A percentile compares a stretch with the other conserved stretches of the same genome.
Conservation (phyloP, 768 basidiomycete species). For the Leucogyrophana mollusca region DNA sequence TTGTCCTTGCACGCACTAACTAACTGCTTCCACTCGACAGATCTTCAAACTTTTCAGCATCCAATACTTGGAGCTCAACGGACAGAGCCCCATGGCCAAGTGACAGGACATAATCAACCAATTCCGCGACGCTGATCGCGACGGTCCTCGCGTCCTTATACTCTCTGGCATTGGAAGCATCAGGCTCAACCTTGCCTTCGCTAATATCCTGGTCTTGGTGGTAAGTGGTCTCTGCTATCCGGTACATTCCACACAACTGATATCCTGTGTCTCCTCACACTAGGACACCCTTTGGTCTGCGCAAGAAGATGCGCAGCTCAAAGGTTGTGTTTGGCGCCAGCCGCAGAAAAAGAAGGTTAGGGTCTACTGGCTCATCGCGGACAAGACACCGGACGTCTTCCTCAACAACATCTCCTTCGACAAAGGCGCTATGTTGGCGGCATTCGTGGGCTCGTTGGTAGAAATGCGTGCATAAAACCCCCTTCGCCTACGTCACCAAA, state of each 20-base stretch:
- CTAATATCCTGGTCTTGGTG: slow-evolving; percentile 12
- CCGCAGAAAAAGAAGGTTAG: slow-evolving; percentile 16
- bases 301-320: slow-evolving; percentile 19
- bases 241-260: background rate
- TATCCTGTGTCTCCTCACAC: background rate
- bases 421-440: slow-evolving; percentile 6
- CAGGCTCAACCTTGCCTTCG: slow-evolving; percentile 13
- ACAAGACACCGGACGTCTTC: slow-evolving; percentile 12
- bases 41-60: slow-evolving; percentile 9
- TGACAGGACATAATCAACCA: background rate
- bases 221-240: slow-evolving; percentile 3
- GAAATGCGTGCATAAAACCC: too few relatives aligned
- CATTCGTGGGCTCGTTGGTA: too few relatives aligned
- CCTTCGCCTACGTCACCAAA: too few relatives aligned
- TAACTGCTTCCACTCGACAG: slow-evolving; percentile 1
- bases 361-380: slow-evolving; percentile 13
- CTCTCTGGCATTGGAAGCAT: slow-evolving; percentile 14
- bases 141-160: slow-evolving; percentile 7
- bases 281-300: slow-evolving; percentile 23
- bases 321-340: slow-evolving; percentile 9
- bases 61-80: slow-evolving; percentile 1
- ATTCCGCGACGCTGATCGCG: slow-evolving; percentile 1
- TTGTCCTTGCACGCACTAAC: background rate
- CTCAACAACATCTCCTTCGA: slow-evolving; percentile 23
- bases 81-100: background rate